Base-by-base conservation (phyloP, 495 filamentous ascomycete genomes). In the Xylaria acuta region DNA sequence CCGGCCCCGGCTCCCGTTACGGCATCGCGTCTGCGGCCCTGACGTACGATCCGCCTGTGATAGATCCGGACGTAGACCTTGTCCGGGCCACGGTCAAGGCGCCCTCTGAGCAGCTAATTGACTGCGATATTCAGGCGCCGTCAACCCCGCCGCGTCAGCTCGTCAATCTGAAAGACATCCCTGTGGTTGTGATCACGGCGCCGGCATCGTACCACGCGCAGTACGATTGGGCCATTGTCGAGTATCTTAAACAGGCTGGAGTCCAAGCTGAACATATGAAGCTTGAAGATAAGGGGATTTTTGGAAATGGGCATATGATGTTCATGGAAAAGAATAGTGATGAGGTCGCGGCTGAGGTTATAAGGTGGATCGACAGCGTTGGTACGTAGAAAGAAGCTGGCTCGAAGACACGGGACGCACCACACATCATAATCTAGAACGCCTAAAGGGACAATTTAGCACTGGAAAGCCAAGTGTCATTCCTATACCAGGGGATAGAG, bases 241-340 rank as follows among this genome's bases (percentile, higher is more conserved):
- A 77, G 66, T 91, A 85, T 74, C 77, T 90, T 69, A 73, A 81
- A 67, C 89, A 92, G 76, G 88, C 86, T 2, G 88, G 89, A 2
- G 84, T 88, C 2, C 36, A 75, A 5, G 81, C 83, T 7, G 76
- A 86, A 64, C 82, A 84, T 67, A 45, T 87, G 62, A 76, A 86
- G 62, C 80, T 90, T 66, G 77, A 73, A 0, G 78, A 87, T 73
- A 62, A 73, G 9, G 84, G 84, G 0, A 85, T 90, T 34, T 72
- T 80, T 41, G 89, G 90, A 2, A 90, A 91, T 75, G 88, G 85
- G 12, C 88, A 90, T 77, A 82, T 90, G 76, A 80, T 86, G 64
- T 89, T 89, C 71, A 77, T 90, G 73, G 89, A 91, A 80, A 88
- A 84, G 81, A 91, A 90, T 66, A 90, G 83, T 73, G 79, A 86